A percentile compares a stretch with the other conserved stretches of the same genome.
phyloP scores from a whole-genome alignment of 2,329 filamentous ascomycete genomes.

The Botryosphaeria dothidea region DNA sequence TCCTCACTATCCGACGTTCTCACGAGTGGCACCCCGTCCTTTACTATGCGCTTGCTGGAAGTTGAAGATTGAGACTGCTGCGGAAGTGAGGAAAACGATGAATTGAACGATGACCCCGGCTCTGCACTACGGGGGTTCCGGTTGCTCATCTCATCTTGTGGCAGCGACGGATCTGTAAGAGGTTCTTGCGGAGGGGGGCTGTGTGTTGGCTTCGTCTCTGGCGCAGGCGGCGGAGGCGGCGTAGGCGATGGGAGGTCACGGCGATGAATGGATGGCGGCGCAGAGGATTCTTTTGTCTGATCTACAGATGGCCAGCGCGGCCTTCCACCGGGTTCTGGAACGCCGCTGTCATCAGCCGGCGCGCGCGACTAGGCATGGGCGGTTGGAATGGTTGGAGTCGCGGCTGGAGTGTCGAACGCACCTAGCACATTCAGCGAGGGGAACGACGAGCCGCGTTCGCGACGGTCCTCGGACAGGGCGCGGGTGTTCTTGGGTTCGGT shows the following conservation, averaged over 20 bases:
- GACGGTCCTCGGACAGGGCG: neutral
- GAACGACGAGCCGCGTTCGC: slow-evolving; percentile 4
- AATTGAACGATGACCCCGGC: slow-evolving; percentile 18
- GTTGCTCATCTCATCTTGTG: neutral
- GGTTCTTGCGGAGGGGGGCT: neutral
- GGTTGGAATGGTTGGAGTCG: neutral
- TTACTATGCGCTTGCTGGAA: slow-evolving; percentile 55
- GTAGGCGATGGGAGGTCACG: neutral
- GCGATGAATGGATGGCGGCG: neutral
- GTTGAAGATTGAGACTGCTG: slow-evolving; percentile 19
- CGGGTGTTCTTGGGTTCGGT: slow-evolving; percentile 30
- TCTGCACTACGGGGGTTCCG: neutral
- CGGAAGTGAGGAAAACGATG: slow-evolving; percentile 31
- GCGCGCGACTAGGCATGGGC: neutral
- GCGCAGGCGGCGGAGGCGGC: neutral
- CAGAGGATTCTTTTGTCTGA: neutral
- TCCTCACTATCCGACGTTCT: slow-evolving; percentile 73
- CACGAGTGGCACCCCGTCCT: slow-evolving; percentile 52
- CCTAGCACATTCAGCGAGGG: neutral
- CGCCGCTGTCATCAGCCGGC: neutral
- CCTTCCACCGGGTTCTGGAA: neutral
- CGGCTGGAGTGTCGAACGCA: neutral
- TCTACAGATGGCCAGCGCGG: neutral
- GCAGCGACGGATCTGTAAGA: neutral
- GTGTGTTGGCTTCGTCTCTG: neutral